A percentile compares a stretch with the other conserved stretches of the same genome.
Conservation (phyloP, 805 yeast genomes). For the Allodekkera sacchari region DNA sequence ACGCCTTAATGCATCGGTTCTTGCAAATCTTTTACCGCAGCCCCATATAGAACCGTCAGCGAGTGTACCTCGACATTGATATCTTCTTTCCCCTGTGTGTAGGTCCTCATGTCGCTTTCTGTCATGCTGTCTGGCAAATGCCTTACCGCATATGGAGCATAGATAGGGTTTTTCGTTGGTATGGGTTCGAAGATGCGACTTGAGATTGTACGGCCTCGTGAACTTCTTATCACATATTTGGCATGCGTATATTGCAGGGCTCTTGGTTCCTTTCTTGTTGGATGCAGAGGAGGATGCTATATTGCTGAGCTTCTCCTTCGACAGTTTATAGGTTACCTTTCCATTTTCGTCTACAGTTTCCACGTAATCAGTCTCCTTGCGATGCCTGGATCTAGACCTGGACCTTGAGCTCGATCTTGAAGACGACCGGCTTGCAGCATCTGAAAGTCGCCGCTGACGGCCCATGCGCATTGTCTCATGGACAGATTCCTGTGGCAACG, state of each 20-base stretch:
- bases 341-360: slow-evolving; percentile 4
- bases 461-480: slow-evolving; percentile 30
- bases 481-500: slow-evolving; percentile 23
- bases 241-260: slow-evolving; percentile 71
- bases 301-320: slow-evolving; percentile 55
- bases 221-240: slow-evolving; percentile 77
- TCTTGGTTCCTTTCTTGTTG: slow-evolving; percentile 53
- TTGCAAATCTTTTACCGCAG: slow-evolving; percentile 69
- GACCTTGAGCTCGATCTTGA: slow-evolving; percentile 16
- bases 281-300: slow-evolving; percentile 46
- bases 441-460: slow-evolving; percentile 26
- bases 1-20: slow-evolving; percentile 72
- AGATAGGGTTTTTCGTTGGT: slow-evolving; percentile 75
- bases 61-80: slow-evolving; percentile 54
- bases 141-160: slow-evolving; percentile 69
- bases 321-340: slow-evolving; percentile 6
- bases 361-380: slow-evolving; percentile 16
- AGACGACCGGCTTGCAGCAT: slow-evolving; percentile 7
- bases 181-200: slow-evolving; percentile 87
- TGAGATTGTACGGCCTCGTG: slow-evolving; percentile 87
- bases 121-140: slow-evolving; percentile 76
- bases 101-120: slow-evolving; percentile 67
- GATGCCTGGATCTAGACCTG: slow-evolving; percentile 13
- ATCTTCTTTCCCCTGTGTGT: slow-evolving; percentile 70
- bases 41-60: slow-evolving; percentile 64